Percentiles rank a stretch among this genome's conserved stretches.
phyloP scores from a whole-genome alignment of 306 rosid genomes.

The Nissolia schottii region DNA sequence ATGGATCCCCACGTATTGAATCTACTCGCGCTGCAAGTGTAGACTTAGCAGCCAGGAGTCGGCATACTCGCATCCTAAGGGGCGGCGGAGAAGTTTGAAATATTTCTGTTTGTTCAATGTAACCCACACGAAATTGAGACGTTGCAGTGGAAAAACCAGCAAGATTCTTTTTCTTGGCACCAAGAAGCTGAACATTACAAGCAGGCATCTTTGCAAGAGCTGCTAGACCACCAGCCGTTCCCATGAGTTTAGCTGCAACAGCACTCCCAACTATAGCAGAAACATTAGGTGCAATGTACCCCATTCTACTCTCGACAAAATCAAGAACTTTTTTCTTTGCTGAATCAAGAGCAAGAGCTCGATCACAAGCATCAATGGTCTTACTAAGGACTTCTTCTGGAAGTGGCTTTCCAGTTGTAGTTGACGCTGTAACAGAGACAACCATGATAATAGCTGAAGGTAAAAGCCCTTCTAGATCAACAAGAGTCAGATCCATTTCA shows the following conservation, averaged over 20 bases:
- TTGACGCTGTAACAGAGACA: slow-evolving; percentile 96
- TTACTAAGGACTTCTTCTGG: slow-evolving; percentile 78
- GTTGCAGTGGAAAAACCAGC: slow-evolving; percentile 97
- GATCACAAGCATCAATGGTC: slow-evolving; percentile 89
- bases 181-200: slow-evolving; percentile 98
- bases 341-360: slow-evolving; percentile 85
- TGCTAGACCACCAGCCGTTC: slow-evolving; percentile 82
- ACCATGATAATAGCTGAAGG: slow-evolving; percentile 96
- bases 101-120: slow-evolving; percentile 84
- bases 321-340: slow-evolving; percentile 91
- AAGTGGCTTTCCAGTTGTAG: slow-evolving; percentile 97
- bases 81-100: slow-evolving; percentile 81
- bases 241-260: slow-evolving; percentile 97
- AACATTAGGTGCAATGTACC: slow-evolving; percentile 90
- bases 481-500: slow-evolving; percentile 90
- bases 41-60: slow-evolving; percentile 78
- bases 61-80: slow-evolving; percentile 83
- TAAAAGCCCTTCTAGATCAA: slow-evolving; percentile 89
- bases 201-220: slow-evolving; percentile 96
- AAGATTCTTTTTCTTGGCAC: slow-evolving; percentile 89
- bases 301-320: slow-evolving; percentile 98
- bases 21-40: slow-evolving; percentile 95
- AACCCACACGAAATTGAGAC: slow-evolving; percentile 89
- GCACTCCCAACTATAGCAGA: slow-evolving; percentile 93
- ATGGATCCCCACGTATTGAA: slow-evolving; percentile 87